A percentile compares a stretch with the other conserved stretches of the same genome.
Evolutionary conservation across 495 filamentous ascomycete genomes (phyloP).

Genomic region (Penicillium paxilli): DNA sequence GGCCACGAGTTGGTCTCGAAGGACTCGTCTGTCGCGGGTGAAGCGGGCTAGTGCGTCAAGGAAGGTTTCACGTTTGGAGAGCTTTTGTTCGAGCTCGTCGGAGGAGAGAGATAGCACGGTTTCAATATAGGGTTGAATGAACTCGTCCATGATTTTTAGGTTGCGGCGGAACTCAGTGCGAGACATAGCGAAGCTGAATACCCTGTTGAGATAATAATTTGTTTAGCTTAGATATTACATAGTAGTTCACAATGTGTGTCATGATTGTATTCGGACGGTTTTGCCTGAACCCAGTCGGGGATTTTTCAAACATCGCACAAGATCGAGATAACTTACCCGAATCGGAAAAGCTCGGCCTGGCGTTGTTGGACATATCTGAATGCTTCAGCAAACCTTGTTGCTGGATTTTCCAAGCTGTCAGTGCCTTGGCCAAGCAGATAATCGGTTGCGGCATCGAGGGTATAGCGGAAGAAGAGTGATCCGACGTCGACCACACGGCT

Average conservation of each 20-base stretch:
- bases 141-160: slow-evolving; percentile 69
- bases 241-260: too few relatives aligned
- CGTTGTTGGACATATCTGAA: slow-evolving; percentile 72
- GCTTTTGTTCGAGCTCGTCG: slow-evolving; percentile 62
- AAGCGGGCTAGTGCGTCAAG: slow-evolving; percentile 75
- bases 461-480: slow-evolving; percentile 76
- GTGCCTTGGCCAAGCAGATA: slow-evolving; percentile 81
- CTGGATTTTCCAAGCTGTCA: slow-evolving; percentile 62
- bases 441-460: slow-evolving; percentile 80
- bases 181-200: slow-evolving; percentile 57
- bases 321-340: slow-evolving; percentile 41
- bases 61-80: slow-evolving; percentile 73
- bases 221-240: too few relatives aligned
- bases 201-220: slow-evolving; percentile 32
- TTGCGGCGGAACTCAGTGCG: slow-evolving; percentile 57
- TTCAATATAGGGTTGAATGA: slow-evolving; percentile 74
- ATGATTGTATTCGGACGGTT: too few relatives aligned
- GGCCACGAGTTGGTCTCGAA: slow-evolving; percentile 78
- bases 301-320: background rate
- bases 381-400: slow-evolving; percentile 64
- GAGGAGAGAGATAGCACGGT: slow-evolving; percentile 59
- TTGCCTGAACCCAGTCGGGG: slow-evolving; percentile 1
- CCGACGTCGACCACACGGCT: slow-evolving; percentile 64
- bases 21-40: slow-evolving; percentile 68
- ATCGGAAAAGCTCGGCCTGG: slow-evolving; percentile 59